These are phyloP conservation scores for Fraxinus dipetala DNA, from an alignment of 305 asterid species.

Conservation along the genomic window DNA sequence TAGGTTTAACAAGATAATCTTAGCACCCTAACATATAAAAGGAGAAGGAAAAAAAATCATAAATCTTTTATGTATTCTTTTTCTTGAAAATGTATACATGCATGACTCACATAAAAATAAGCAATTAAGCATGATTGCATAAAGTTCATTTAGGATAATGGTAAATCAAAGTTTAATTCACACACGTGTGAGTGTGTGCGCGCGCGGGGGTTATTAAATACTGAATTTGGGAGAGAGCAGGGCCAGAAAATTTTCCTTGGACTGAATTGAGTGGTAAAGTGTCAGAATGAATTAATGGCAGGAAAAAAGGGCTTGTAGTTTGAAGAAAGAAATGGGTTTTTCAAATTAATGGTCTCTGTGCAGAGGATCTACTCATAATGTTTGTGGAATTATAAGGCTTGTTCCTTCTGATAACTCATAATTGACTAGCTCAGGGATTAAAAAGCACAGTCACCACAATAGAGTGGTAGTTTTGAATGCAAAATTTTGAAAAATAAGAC, in stretches of 20 bases:
- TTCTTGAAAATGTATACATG: not conserved
- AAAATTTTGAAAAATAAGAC: constrained; percentile 29
- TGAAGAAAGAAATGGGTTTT: constrained; percentile 30
- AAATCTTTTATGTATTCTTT: not conserved
- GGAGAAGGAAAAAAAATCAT: not conserved
- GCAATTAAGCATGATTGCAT: not conserved
- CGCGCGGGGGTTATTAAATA: not conserved
- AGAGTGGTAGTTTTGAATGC: constrained; percentile 34
- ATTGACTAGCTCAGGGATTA: constrained; percentile 33
- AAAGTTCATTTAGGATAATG: not conserved
- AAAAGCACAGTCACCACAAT: constrained; percentile 14
- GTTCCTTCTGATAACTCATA: constrained; percentile 44
- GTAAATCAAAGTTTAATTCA: not conserved
- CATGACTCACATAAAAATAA: not conserved
- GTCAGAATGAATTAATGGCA: constrained; percentile 44
- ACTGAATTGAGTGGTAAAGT: constrained; percentile 55
- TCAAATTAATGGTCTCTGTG: constrained; percentile 23
- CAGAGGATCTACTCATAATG: constrained; percentile 60
- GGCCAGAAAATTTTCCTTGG: constrained; percentile 31
- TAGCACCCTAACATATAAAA: not conserved
- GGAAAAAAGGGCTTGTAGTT: constrained; percentile 28
- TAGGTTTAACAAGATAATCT: not conserved
- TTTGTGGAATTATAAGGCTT: constrained; percentile 45
- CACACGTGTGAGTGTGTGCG: not conserved
- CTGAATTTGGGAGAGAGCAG: not conserved